phyloP scores from a whole-genome alignment of 2,329 filamentous ascomycete genomes.

The Monilinia fructigena region DNA sequence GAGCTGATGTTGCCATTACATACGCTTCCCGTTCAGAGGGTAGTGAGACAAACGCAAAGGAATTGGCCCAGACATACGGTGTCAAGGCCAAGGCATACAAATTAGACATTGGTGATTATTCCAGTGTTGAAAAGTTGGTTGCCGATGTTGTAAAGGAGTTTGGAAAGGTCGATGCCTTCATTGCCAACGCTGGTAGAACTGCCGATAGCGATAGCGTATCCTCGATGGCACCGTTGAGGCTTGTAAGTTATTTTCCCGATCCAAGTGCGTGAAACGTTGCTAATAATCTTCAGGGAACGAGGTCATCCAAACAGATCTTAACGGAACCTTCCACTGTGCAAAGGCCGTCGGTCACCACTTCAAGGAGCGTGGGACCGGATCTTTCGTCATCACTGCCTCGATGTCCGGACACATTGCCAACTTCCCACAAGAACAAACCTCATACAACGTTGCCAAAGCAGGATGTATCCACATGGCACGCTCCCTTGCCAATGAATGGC shows the following conservation, averaged over 20 bases:
- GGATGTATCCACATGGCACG: conserved; percentile 63
- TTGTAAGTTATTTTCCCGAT: conserved; percentile 43
- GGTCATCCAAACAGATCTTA: conserved; percentile 66
- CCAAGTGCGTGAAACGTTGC: too few relatives aligned
- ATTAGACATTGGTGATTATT: conserved; percentile 58
- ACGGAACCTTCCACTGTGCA: conserved; percentile 64
- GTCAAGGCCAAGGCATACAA: conserved; percentile 69
- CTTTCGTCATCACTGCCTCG: conserved; percentile 65
- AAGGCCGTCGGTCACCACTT: conserved; percentile 67
- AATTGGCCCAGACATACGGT: conserved; percentile 58
- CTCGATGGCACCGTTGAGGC: conserved; percentile 65
- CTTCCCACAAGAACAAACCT: conserved; percentile 62
- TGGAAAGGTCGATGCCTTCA: conserved; percentile 64
- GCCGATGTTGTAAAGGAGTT: conserved; percentile 65
- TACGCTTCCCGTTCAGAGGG: conserved; percentile 61
- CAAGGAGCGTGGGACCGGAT: conserved; percentile 62
- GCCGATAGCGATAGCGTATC: conserved; percentile 66
- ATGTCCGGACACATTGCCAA: conserved; percentile 58
- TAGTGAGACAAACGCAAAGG: conserved; percentile 64
- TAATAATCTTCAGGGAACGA: conserved; percentile 44
- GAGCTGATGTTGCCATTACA: conserved; percentile 65
- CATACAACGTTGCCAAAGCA: conserved; percentile 65
- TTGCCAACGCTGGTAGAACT: conserved; percentile 70
- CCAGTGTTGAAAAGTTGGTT: conserved; percentile 52
- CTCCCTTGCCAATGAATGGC: conserved; percentile 68